These are phyloP conservation scores for Penicillium desertorum DNA, from an alignment of 495 filamentous ascomycete species.

Conservation along the genomic window DNA sequence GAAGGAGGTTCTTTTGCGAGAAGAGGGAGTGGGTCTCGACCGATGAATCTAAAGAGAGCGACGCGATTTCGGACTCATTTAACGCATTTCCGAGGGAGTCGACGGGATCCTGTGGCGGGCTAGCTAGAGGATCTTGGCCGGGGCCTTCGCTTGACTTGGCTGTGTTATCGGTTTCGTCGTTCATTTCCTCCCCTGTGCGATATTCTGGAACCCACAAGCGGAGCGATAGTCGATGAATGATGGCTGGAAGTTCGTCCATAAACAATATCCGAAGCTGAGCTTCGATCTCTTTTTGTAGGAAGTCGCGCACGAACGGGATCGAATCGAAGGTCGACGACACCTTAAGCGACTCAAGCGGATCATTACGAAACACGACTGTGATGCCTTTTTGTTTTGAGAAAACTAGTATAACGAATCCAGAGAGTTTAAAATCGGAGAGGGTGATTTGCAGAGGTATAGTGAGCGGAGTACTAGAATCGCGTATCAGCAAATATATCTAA, in stretches of 20 bases:
- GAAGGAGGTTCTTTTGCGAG: constrained; percentile 84
- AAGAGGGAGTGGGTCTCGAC: constrained; percentile 80
- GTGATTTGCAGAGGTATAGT: constrained; percentile 97
- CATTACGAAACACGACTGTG: constrained; percentile 95
- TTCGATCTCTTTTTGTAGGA: constrained; percentile 95
- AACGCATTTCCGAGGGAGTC: constrained; percentile 74
- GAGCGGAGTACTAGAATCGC: constrained; percentile 59
- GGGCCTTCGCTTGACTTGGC: constrained; percentile 38
- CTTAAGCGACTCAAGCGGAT: constrained; percentile 95
- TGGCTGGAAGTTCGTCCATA: constrained; percentile 96
- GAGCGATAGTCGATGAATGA: constrained; percentile 89
- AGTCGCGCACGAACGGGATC: constrained; percentile 96
- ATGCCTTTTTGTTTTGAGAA: constrained; percentile 97
- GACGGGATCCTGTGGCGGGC: constrained; percentile 73
- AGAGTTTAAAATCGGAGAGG: constrained; percentile 92
- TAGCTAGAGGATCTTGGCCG: constrained; percentile 73
- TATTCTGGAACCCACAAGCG: constrained; percentile 89
- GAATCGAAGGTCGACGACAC: constrained; percentile 98
- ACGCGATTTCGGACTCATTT: constrained; percentile 69
- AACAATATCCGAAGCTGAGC: constrained; percentile 87
- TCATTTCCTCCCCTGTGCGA: constrained; percentile 58
- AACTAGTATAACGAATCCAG: constrained; percentile 94
- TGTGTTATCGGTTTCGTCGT: constrained; percentile 30
- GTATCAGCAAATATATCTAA: constrained; percentile 18
- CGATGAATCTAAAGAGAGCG: constrained; percentile 70